Base-by-base conservation (phyloP, 352 stramenopile species). In the Phytophthora cryptogea region DNA sequence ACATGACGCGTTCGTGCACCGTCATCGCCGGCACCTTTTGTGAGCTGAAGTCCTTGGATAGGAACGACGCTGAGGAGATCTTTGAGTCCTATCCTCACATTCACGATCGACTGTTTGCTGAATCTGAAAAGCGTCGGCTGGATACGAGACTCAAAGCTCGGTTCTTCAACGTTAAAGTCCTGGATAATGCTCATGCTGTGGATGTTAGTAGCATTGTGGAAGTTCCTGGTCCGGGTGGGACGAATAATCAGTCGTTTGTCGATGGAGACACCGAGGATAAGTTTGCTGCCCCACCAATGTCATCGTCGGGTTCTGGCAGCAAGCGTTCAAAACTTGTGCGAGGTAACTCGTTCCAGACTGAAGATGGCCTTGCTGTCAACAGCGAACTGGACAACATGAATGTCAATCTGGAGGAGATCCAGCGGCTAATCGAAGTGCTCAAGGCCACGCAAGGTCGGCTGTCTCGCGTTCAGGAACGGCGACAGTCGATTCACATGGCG, bases 131-230 rank as follows among this genome's bases (percentile, higher is more conserved):
- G 36, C 73, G 78, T 2, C 72, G 70, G 5, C 61, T 60, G 5
- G 71, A 88, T 55, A 88, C 74, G n/a, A 54, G 66, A 3, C 62
- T 71, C 14, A 78, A 80, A 53, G 69, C 68, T 17, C 72, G 66
- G 8, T 52, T 86, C 10, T 80, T 75, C 59, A 82, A 80, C 44
- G 74, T 88, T 16, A 82, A 83, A 43, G 71, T 88, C n/a, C 69
- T 88, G n/a, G 78, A 88, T 46, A 88, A 88, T 11, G 73, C 74
- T 1, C 78, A 88, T 45, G 70, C 72, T 13, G 76, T 88, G 5
- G 74, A 85, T 26, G 73, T 83, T 42, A 83, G 67, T 36, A 76
- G 67, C 32, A 81, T 88, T 31, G 74, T 80, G 32, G 66, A 88
- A 11, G 41, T 69, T 31, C 54, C 61, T 31, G 56, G 53, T 10